These are phyloP conservation scores for Wallacemonas sp. DNA, from an alignment of 208 protist genomes.

Conservation along the genomic window DNA sequence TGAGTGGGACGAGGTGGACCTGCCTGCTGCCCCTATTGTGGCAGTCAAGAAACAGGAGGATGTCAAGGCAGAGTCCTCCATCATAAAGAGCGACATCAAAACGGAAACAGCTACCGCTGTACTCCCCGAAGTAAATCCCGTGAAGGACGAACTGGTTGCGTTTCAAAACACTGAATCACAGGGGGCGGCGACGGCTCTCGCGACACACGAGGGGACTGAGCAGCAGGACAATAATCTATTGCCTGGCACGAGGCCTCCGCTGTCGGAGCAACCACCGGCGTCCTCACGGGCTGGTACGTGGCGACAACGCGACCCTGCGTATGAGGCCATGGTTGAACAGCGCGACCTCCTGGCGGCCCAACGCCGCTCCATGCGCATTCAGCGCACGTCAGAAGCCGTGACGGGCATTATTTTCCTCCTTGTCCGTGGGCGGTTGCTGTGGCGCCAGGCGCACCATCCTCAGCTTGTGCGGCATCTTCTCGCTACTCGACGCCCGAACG, in stretches of 20 bases:
- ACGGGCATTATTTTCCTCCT: slow-evolving; percentile 47
- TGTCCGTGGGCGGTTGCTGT: slow-evolving; percentile 52
- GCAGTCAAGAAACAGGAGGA: slow-evolving; percentile 18
- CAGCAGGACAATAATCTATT: slow-evolving; percentile 22
- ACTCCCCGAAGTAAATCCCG: not conserved
- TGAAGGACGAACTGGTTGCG: slow-evolving; percentile 19
- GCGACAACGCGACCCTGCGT: slow-evolving; percentile 56
- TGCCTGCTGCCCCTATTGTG: slow-evolving; percentile 24
- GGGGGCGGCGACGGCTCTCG: not conserved
- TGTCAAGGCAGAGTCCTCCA: slow-evolving; percentile 10
- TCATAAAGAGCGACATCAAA: slow-evolving; percentile 34
- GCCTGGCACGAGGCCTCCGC: slow-evolving; percentile 49
- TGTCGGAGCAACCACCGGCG: slow-evolving; percentile 41
- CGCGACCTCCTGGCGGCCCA: slow-evolving; percentile 70
- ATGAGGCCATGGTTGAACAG: slow-evolving; percentile 74
- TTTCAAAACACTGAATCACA: not conserved
- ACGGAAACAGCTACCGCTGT: slow-evolving; percentile 4
- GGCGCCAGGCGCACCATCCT: slow-evolving; percentile 62
- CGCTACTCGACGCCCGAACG: not conserved
- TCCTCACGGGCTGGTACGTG: slow-evolving; percentile 27
- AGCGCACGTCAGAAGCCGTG: slow-evolving; percentile 48
- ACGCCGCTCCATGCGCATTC: slow-evolving; percentile 75
- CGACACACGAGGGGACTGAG: not conserved
- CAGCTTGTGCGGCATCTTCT: slow-evolving; percentile 50
- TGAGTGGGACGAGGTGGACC: slow-evolving; percentile 86